Conservation (phyloP, 441 rosid genomes). For the Bruguiera hainesii region DNA sequence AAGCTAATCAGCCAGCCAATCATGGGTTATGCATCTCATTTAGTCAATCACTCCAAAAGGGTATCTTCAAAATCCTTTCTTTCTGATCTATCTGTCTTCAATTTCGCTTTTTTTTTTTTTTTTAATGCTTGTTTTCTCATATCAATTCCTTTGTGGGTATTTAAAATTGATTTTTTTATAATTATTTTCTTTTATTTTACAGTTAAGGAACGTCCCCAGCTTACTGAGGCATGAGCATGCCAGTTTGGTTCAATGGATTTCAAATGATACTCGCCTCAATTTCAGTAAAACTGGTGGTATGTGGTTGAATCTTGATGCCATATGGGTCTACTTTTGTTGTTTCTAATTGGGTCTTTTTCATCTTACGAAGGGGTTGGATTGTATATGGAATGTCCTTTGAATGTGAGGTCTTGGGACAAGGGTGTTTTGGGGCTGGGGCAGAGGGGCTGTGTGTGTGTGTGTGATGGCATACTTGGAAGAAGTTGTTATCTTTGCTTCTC, state of each 20-base stretch:
- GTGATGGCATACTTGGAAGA: no score
- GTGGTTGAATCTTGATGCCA: constrained; percentile 13
- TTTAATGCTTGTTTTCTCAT: background rate
- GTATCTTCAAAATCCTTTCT: constrained; percentile 19
- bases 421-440: no score
- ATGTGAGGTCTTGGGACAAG: background rate
- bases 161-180: background rate
- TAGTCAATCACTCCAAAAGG: constrained; percentile 64
- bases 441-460: no score
- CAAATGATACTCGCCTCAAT: constrained; percentile 39
- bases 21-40: constrained; percentile 60
- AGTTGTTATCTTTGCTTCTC: no score
- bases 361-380: background rate
- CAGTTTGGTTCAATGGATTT: constrained; percentile 49
- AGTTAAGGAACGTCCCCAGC: constrained; percentile 54
- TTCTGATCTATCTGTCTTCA: background rate
- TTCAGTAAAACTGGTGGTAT: constrained; percentile 49
- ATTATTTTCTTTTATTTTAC: constrained; percentile 20
- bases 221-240: constrained; percentile 51
- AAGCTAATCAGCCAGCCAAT: constrained; percentile 6
- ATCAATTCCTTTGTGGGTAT: background rate
- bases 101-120: background rate
- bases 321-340: background rate
- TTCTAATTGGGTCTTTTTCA: background rate
- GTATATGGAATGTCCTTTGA: background rate